A percentile compares a stretch with the other conserved stretches of the same genome.
Conservation (phyloP, 352 stramenopile species). For the Phytopythium sindhum region DNA sequence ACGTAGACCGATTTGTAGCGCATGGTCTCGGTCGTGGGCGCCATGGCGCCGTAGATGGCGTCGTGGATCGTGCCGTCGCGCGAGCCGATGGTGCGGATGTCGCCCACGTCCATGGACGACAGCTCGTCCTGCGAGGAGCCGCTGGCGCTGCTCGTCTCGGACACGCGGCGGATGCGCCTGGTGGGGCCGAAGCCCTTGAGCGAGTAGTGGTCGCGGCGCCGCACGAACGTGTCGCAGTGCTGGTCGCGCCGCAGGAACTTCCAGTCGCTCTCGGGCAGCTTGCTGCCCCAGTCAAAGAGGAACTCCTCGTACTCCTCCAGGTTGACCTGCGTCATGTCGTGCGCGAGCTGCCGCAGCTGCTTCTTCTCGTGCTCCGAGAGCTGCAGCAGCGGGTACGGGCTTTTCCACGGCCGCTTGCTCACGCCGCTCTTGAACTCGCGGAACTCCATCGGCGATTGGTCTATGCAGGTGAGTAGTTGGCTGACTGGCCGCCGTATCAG, state of each 20-base stretch:
- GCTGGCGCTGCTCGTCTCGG: conserved; percentile 7
- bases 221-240: conserved; percentile 11
- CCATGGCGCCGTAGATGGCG: conserved; percentile 12
- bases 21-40: conserved; percentile 9
- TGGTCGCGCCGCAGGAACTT: conserved; percentile 10
- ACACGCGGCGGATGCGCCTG: conserved; percentile 5
- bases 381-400: conserved; percentile 9
- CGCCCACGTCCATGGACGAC: conserved; percentile 6
- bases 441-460: conserved; percentile 6
- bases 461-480: no score
- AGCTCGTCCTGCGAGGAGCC: conserved; percentile 9
- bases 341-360: conserved; percentile 20
- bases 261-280: conserved; percentile 6
- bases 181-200: conserved; percentile 9
- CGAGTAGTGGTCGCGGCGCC: conserved; percentile 10
- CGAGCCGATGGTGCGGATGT: conserved; percentile 13
- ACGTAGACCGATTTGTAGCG: conserved; percentile 9
- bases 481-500: neutral
- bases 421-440: conserved; percentile 10
- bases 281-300: conserved; percentile 6
- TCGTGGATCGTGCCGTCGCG: conserved; percentile 23
- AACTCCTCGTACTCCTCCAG: conserved; percentile 20
- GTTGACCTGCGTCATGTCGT: conserved; percentile 17
- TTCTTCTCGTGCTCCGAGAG: conserved; percentile 10
- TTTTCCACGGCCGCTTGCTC: conserved; percentile 20